Base-by-base conservation (phyloP, 2,329 filamentous ascomycete species). In the Venturia pyrina region DNA sequence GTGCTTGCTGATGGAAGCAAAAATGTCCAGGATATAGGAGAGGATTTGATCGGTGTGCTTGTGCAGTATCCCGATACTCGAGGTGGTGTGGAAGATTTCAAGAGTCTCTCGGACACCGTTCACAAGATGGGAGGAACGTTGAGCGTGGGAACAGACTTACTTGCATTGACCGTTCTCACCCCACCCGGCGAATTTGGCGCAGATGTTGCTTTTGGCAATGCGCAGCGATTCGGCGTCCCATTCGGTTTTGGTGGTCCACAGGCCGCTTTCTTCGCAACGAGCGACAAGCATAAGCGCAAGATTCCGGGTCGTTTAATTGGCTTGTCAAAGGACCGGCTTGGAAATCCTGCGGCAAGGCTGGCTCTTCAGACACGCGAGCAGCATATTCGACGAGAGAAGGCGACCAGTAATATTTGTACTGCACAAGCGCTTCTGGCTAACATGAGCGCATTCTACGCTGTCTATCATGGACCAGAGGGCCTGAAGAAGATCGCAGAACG, bases 351-450 rank as follows among this genome's bases (percentile, higher is more conserved):
- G 5, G 87, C 96, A 69, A 85, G 93, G 71, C 79, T 97, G 73
- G 90, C 93, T 21, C 80, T 97, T 64, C 93, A 98, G 78, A 97
- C 93, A 11, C 84, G 93, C 71, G 93, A 98, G 79, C 93, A 98
- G 80, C 93, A 98, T 76, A 97, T 98, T 75, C 86, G 93, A 69
- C 86, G 93, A 73, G 93, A 98, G 76, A 97, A 97, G 83, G 93
- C 93, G 1, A 98, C 93, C 1, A 96, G 92, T 81, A 98, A 98
- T 74, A 93, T 97, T 67, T 98, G 93, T 80, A 98, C 93, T 1
- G 93, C 93, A 1, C 93, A 98, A 78, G 93, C 93, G 10, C 80
- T 98, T 34, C 82, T 97, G 63, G 93, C 93, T 46, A 98, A 98
- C 77, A 97, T 97, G 91, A 93, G 87, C 70, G 91, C 93, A 65